Percentiles rank a stretch among this genome's conserved stretches.
These are phyloP conservation scores for Neurospora sp. DNA, from an alignment of 495 filamentous ascomycete species.

Conservation along the genomic window DNA sequence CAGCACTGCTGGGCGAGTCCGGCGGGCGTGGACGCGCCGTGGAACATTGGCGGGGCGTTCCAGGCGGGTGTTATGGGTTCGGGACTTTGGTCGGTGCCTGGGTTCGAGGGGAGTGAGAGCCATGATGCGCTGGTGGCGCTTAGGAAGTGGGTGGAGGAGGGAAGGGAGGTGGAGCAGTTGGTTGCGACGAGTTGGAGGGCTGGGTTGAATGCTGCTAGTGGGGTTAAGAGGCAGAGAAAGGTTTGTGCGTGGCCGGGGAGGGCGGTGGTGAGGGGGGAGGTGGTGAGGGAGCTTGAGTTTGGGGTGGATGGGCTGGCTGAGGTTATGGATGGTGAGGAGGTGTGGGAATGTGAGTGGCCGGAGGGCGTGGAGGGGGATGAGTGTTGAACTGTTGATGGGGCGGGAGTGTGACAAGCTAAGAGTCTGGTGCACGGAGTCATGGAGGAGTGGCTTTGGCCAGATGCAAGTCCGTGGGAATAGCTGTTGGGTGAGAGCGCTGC, in stretches of 20 bases:
- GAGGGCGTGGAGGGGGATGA: background rate
- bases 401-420: no score
- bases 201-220: constrained; percentile 17
- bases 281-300: constrained; percentile 1
- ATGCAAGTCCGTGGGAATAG: background rate
- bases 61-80: constrained; percentile 24
- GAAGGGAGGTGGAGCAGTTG: constrained; percentile 26
- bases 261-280: constrained; percentile 14
- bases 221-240: constrained; percentile 32
- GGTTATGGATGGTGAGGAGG: background rate
- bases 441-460: background rate
- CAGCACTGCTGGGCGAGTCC: constrained; percentile 28
- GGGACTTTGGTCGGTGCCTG: constrained; percentile 22
- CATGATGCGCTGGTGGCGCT: constrained; percentile 41
- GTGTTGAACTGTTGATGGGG: no score
- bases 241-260: constrained; percentile 35
- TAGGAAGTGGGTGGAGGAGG: constrained; percentile 44
- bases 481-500: background rate
- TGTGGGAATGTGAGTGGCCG: background rate
- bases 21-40: constrained; percentile 31
- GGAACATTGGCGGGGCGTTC: constrained; percentile 30
- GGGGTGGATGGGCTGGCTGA: background rate
- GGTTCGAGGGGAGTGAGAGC: constrained; percentile 26
- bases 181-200: constrained; percentile 37
- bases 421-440: background rate